These are phyloP conservation scores for Chlorella vulgaris DNA, from an alignment of 139 green algal genomes.

Conservation along the genomic window DNA sequence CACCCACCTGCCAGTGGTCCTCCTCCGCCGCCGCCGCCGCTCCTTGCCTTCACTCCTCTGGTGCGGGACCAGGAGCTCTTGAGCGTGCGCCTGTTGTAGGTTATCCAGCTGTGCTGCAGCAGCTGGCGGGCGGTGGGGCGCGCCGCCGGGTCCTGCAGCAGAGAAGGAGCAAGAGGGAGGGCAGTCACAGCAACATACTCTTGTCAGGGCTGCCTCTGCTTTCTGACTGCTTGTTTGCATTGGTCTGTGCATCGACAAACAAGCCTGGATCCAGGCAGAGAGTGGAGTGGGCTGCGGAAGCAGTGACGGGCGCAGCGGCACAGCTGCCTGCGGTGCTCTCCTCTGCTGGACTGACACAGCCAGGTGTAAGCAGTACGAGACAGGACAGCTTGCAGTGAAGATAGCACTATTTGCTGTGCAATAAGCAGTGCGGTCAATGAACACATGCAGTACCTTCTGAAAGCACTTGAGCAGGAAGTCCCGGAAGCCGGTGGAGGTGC, in stretches of 20 bases:
- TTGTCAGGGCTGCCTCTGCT: too few species aligned
- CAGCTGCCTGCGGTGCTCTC: too few species aligned
- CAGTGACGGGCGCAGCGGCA: too few species aligned
- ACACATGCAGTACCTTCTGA: conserved; percentile 67
- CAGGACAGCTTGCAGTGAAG: too few species aligned
- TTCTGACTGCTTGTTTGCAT: too few species aligned
- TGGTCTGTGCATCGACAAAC: too few species aligned
- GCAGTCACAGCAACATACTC: too few species aligned
- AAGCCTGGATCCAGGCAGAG: too few species aligned
- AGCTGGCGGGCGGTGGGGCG: conserved; percentile 78
- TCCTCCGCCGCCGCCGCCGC: not conserved
- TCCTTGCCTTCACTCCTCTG: conserved; percentile 30
- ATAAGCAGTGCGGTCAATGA: not conserved
- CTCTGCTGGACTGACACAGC: too few species aligned
- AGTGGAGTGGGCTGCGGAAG: too few species aligned
- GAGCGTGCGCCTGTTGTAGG: conserved; percentile 73
- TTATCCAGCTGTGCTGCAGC: conserved; percentile 89
- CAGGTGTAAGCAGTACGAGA: too few species aligned
- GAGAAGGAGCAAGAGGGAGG: not conserved
- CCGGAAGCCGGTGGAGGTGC: conserved; percentile 64
- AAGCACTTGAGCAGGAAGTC: conserved; percentile 95
- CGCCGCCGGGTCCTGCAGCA: conserved; percentile 77
- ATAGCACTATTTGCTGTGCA: too few species aligned
- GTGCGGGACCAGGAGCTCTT: conserved; percentile 69
- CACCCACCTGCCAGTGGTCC: conserved; percentile 9